Base-by-base conservation (phyloP, 2,329 filamentous ascomycete species). In the Colletotrichum somersetense region DNA sequence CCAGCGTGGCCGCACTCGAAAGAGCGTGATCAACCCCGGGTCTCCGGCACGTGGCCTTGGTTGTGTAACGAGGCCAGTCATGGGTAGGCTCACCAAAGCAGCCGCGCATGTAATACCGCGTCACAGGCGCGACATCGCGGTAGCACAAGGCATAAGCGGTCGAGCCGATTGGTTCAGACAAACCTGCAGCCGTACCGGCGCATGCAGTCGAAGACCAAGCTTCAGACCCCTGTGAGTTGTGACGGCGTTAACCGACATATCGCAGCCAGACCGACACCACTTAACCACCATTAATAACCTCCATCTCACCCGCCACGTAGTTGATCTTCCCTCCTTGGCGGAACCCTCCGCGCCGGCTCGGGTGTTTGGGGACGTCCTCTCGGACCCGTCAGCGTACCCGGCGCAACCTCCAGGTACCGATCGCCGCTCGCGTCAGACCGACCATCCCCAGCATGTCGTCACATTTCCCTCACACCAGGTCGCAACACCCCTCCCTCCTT, bases 361-460 rank as follows among this genome's bases (percentile, higher is more conserved):
- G 30, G 10, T 33, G 20, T n/a, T 16, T 5, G 35, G 35, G 7
- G n/a, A 52, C 6, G 30, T 12, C 20, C 18, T 7, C 33, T 57
- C 55, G 5, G 11, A 18, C 18, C 16, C 14, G 18, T 46, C 52
- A 64, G 23, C 48, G n/a, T 30, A 20, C n/a, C 11, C 30, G 26
- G 20, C 26, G 18, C 52, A 20, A 26, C 48, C 16, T 8, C n/a
- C 38, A 12, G 7, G 16, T 44, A 18, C n/a, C 38, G 46, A 55
- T 70, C 63, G 23, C 30, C 23, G 33, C 53, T 46, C 26, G 38
- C 52, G 65, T 67, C 55, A 67, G 67, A 55, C 55, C 23, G 56
- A 70, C 48, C 48, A 56, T 26, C 48, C 56, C 40, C 63, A 38
- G 46, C 40, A 62, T 67, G 48, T 56, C 63, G 63, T 67, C 67